phyloP scores from a whole-genome alignment of 2,329 filamentous ascomycete genomes.

The Myriosclerotinia scirpicola region DNA sequence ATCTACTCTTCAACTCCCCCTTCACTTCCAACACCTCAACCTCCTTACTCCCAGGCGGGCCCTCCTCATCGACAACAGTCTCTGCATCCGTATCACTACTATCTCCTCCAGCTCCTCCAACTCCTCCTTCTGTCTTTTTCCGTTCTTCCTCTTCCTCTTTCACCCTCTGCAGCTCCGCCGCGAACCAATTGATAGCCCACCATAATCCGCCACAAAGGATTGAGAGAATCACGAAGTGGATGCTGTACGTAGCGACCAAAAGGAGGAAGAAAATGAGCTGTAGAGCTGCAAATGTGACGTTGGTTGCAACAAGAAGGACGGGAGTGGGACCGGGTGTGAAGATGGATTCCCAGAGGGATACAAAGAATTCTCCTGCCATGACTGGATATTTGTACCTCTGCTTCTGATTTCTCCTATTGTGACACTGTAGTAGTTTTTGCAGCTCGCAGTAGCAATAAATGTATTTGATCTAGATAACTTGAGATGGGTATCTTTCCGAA shows the following conservation, averaged over 20 bases:
- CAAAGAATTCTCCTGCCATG: slow-evolving; percentile 51
- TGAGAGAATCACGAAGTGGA: slow-evolving; percentile 86
- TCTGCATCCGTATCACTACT: slow-evolving; percentile 50
- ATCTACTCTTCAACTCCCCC: slow-evolving; percentile 37
- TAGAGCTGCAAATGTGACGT: slow-evolving; percentile 81
- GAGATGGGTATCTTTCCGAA: background rate
- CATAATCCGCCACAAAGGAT: slow-evolving; percentile 78
- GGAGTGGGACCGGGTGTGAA: slow-evolving; percentile 91
- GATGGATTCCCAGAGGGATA: slow-evolving; percentile 85
- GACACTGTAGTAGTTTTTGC: background rate
- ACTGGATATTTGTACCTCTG: background rate
- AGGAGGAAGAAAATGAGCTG: slow-evolving; percentile 76
- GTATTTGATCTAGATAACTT: background rate
- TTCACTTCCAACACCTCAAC: slow-evolving; percentile 34
- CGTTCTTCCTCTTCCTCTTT: slow-evolving; percentile 41
- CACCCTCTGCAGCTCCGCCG: slow-evolving; percentile 57
- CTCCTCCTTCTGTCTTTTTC: slow-evolving; percentile 35
- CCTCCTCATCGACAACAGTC: slow-evolving; percentile 49
- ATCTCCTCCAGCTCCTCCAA: slow-evolving; percentile 32
- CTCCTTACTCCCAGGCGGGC: slow-evolving; percentile 35
- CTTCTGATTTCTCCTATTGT: background rate
- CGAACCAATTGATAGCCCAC: slow-evolving; percentile 98
- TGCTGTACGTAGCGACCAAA: slow-evolving; percentile 76
- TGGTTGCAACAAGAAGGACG: slow-evolving; percentile 84
- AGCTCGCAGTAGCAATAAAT: background rate